Evolutionary conservation across 2,329 filamentous ascomycete species (phyloP), one percentile per base, ranked within the genome.

Genomic region (Fusarium pseudoanthophilum): DNA sequence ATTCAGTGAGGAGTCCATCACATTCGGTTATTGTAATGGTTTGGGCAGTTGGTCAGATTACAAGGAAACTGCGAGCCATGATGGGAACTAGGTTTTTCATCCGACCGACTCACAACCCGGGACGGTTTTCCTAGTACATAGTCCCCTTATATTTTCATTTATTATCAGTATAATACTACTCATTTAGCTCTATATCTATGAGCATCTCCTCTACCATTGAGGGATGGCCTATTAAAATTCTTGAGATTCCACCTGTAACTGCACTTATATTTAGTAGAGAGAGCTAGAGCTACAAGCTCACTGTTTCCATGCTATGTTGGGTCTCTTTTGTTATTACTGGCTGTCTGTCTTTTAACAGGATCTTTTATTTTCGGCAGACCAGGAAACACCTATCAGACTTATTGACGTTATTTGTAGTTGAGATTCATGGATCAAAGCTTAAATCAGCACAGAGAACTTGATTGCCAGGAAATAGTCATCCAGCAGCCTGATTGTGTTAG

Each of bases 131-230:
- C 32, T 26, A 26, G 18, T 26, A 11, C 2, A 52, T 21, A 37
- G 10, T 20, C 5, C 10, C 11, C 3, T 8, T 26, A 3, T 2
- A 5, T 52, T 13, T 4, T 8, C 3, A 3, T 8, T 32, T 10
- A 0, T 13, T 7, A 32, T 49, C 4, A 14, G 3, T 7, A 18
- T 32, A 18, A 10, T 0, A 49, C 9, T 13, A 13, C 28, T 11
- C 11, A 20, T 26, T 20, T 4, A 9, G 0, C 1, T 46, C 36
- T 11, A 37, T 26, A 4, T 3, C 7, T 18, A 13, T 45, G 11
- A 20, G 4, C 7, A 13, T 45, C 9, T 18, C 4, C 11, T 20
- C 13, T 2, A 26, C 18, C 5, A 13, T 45, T 26, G 1, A 20
- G 11, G 4, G 0, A 45, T 26, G 18, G 18, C 24, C 24, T 26